phyloP scores from a whole-genome alignment of 108 stramenopile species.

The Nitzschia sp. region DNA sequence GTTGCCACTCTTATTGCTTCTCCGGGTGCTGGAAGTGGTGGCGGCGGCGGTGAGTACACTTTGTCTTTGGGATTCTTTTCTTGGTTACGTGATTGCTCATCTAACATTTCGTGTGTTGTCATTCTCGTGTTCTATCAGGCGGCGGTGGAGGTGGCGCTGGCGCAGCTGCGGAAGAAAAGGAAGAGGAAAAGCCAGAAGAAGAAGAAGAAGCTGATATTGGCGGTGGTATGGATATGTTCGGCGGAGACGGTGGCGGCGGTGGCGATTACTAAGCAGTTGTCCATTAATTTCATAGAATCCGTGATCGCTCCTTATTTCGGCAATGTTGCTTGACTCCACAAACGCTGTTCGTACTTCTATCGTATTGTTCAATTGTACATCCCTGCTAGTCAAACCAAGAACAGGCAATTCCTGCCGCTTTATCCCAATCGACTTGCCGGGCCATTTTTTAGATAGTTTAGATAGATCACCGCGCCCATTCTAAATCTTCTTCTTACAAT shows the following conservation, averaged over 20 bases:
- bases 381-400: too few species aligned
- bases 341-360: too few species aligned
- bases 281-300: neutral
- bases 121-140: neutral
- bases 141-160: slow-evolving; percentile 73
- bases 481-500: too few species aligned
- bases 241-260: slow-evolving; percentile 60
- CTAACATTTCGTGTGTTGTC: neutral
- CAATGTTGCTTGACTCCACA: too few species aligned
- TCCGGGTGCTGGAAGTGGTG: slow-evolving; percentile 82
- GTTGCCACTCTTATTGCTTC: slow-evolving; percentile 80
- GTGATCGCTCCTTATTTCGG: too few species aligned
- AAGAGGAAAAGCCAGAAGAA: slow-evolving; percentile 68
- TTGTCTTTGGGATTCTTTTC: neutral
- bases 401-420: too few species aligned
- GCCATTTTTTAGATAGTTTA: too few species aligned
- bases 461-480: too few species aligned
- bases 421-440: too few species aligned
- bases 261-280: slow-evolving; percentile 48
- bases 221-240: slow-evolving; percentile 89
- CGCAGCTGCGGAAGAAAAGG: slow-evolving; percentile 60
- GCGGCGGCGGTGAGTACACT: slow-evolving; percentile 14
- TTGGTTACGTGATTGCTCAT: neutral
- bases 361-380: too few species aligned
- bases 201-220: slow-evolving; percentile 78